Evolutionary conservation across 192 early-diverging fungal species (phyloP).

Genomic region (Linnemannia zychae): DNA sequence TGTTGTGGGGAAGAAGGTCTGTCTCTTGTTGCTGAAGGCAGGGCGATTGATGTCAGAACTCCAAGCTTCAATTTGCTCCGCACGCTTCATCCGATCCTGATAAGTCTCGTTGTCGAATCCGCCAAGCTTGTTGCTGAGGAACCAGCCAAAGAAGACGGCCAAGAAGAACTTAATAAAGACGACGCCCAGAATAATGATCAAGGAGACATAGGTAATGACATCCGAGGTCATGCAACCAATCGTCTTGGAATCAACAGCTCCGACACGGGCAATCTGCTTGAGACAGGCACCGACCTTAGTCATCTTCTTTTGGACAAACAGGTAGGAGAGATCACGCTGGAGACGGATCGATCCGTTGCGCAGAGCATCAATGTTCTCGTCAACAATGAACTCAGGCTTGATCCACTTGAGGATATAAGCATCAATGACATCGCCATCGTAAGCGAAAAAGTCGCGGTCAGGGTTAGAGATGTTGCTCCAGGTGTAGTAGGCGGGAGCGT

Average conservation of each 20-base stretch:
- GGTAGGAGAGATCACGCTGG: conserved; percentile 43
- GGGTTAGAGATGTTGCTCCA: conserved; percentile 68
- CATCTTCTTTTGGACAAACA: conserved; percentile 56
- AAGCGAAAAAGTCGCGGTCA: conserved; percentile 56
- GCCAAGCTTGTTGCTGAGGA: conserved; percentile 82
- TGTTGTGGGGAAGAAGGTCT: conserved; percentile 43
- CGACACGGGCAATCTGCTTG: conserved; percentile 78
- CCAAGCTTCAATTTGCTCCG: conserved; percentile 83
- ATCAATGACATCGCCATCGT: conserved; percentile 53
- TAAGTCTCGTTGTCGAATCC: conserved; percentile 75
- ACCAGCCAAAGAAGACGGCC: conserved; percentile 87
- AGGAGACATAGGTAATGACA: conserved; percentile 81
- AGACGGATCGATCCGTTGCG: conserved; percentile 59
- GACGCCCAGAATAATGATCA: conserved; percentile 75
- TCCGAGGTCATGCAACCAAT: conserved; percentile 87
- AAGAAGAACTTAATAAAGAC: conserved; percentile 80
- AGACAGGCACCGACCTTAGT: conserved; percentile 75
- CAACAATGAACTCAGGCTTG: conserved; percentile 34
- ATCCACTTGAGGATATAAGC: conserved; percentile 48
- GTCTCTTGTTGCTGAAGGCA: conserved; percentile 39
- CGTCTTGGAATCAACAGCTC: conserved; percentile 78
- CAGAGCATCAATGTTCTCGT: conserved; percentile 37
- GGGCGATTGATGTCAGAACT: conserved; percentile 75
- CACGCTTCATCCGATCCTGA: conserved; percentile 76
- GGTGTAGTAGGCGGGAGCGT: conserved; percentile 67